Evolutionary conservation across 495 filamentous ascomycete species (phyloP).

Genomic region (Penicilliopsis zonata): DNA sequence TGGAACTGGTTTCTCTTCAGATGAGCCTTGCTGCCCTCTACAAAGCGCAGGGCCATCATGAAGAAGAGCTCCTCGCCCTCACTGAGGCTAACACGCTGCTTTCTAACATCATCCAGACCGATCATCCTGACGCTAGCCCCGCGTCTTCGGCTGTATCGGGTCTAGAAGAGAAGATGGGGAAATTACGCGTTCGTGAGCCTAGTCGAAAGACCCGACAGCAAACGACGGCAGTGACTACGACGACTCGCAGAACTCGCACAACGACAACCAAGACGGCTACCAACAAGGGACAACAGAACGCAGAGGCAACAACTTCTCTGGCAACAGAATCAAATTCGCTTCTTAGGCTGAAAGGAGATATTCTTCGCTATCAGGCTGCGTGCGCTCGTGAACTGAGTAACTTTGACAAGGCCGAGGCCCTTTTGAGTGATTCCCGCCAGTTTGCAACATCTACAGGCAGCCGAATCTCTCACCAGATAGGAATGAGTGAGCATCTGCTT

Average conservation of each 20-base stretch:
- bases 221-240: too few species aligned
- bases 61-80: conserved; percentile 36
- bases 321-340: conserved; percentile 46
- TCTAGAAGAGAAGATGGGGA: conserved; percentile 29
- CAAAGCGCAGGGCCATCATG: conserved; percentile 26
- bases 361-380: conserved; percentile 54
- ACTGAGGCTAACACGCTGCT: conserved; percentile 30
- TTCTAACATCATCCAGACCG: conserved; percentile 12
- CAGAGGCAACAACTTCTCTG: conserved; percentile 13
- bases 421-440: conserved; percentile 22
- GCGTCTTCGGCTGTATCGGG: conserved; percentile 8
- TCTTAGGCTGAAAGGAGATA: conserved; percentile 42
- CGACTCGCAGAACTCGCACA: conserved; percentile 21
- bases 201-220: conserved; percentile 15
- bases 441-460: conserved; percentile 23
- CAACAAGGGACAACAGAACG: too few species aligned
- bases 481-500: conserved; percentile 36
- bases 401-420: conserved; percentile 23
- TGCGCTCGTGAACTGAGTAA: conserved; percentile 26
- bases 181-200: conserved; percentile 19
- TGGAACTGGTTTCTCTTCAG: conserved; percentile 34
- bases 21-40: conserved; percentile 33
- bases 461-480: conserved; percentile 29
- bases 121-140: conserved; percentile 2
- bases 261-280: conserved; percentile 21